Evolutionary conservation across 2,329 filamentous ascomycete genomes (phyloP), one percentile per base, ranked within the genome.

Genomic region (Acarospora socialis): DNA sequence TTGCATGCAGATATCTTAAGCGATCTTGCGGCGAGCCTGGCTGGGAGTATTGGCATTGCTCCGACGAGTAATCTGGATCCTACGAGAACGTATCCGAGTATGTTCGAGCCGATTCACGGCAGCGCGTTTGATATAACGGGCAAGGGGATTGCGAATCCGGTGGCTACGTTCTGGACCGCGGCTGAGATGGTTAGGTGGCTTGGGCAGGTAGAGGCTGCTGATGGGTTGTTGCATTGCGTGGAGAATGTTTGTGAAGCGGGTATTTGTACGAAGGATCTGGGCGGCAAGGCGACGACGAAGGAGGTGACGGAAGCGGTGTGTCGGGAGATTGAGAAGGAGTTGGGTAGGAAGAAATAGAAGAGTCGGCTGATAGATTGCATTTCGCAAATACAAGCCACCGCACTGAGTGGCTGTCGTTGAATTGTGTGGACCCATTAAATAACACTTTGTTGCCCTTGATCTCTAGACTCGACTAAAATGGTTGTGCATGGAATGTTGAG

Each of bases 1-100:
- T 40, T 69, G 35, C 49, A 66, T 52, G 73, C 72, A 4, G 75
- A 80, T 39, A 78, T 80, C 30, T 63, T 81, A 4, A 78, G 74
- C 1, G 77, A 81, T 45, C 59, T 81, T 13, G 77, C 76, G 4
- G 76, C 77, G 9, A 73, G 75, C 0, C 57, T 81, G 5, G 76
- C 76, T 3, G 77, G 77, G 0, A 75, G 68, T 2, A 81, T 81
- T 38, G 76, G 77, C 6, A 80, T 82, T 36, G 77, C 77, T 3
- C 75, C 77, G 3, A 79, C 75, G 0, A 70, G 65, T 29, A 80
- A 79, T 43, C 58, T 81, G 1, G 75, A 81, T 41, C 75, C 76
- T 1, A 72, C 66, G 2, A 57, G 68, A 10, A 46, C 64, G 40
- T 66, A 71, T 37, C 73, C 73, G 0, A 70, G 65, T 36, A 66